These are phyloP conservation scores for Xylariomycetidae sp. DNA, from an alignment of 2,329 filamentous ascomycete genomes.

Conservation along the genomic window DNA sequence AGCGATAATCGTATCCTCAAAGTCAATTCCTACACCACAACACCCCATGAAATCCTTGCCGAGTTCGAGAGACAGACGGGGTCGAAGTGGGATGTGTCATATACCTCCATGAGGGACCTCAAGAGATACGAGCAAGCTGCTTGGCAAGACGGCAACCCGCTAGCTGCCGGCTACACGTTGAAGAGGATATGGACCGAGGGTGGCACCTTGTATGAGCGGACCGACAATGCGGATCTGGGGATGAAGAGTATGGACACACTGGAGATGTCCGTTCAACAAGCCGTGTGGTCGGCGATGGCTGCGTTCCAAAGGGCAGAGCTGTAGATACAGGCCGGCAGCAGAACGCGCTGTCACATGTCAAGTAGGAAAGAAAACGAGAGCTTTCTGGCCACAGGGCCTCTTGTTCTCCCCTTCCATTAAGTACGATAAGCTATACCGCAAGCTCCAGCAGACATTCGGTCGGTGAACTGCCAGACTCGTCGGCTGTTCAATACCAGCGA, in stretches of 20 bases:
- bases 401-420: too few relatives aligned
- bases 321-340: neutral
- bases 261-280: conserved; percentile 3
- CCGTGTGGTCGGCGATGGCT: neutral
- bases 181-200: conserved; percentile 16
- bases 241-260: conserved; percentile 3
- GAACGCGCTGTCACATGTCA: too few relatives aligned
- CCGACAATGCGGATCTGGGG: conserved; percentile 12
- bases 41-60: neutral
- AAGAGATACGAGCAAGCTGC: conserved; percentile 3
- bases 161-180: conserved; percentile 10
- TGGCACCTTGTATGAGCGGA: conserved; percentile 14
- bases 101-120: neutral
- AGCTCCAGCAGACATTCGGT: too few relatives aligned
- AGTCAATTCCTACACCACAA: neutral
- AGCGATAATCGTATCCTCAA: neutral
- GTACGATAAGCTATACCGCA: too few relatives aligned
- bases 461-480: too few relatives aligned
- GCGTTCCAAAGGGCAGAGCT: neutral
- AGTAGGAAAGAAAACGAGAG: too few relatives aligned
- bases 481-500: too few relatives aligned
- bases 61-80: neutral
- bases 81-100: neutral
- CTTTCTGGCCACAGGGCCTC: too few relatives aligned
- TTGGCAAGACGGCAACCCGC: conserved; percentile 8